Conservation (phyloP, 2,329 filamentous ascomycete species). For the Emergomyces africanus region DNA sequence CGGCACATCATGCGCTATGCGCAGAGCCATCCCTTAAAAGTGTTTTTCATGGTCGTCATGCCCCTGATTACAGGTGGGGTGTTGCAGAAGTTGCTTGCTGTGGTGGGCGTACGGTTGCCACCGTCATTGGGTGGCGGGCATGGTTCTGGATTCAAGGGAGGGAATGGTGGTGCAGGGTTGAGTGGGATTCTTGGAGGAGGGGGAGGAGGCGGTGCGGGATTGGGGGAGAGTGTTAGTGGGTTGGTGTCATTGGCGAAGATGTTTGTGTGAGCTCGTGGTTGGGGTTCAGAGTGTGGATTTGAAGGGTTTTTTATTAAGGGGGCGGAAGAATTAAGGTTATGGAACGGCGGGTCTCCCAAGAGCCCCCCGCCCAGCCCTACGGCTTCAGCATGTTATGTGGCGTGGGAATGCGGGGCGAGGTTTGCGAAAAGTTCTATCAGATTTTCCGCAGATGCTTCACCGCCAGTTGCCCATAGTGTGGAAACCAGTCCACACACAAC, state of each 20-base stretch:
- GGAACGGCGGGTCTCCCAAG: neutral
- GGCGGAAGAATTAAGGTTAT: neutral
- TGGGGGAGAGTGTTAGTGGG: constrained; percentile 35
- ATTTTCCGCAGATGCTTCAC: neutral
- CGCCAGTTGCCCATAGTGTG: neutral
- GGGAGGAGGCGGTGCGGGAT: constrained; percentile 20
- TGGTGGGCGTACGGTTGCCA: constrained; percentile 69
- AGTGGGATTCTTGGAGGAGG: constrained; percentile 20
- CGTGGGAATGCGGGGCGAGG: neutral
- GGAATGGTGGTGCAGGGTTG: constrained; percentile 13
- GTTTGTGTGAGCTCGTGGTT: constrained; percentile 36
- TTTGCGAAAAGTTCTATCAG: too few relatives aligned
- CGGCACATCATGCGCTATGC: constrained; percentile 72
- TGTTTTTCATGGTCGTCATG: constrained; percentile 76
- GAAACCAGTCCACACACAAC: neutral
- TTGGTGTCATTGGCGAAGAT: constrained; percentile 40
- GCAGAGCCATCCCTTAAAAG: constrained; percentile 71
- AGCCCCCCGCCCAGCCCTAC: neutral
- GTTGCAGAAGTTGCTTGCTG: constrained; percentile 60
- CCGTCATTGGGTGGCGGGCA: constrained; percentile 36
- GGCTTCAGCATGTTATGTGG: neutral
- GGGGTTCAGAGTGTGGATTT: neutral
- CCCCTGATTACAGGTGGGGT: constrained; percentile 77
- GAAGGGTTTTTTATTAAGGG: neutral
- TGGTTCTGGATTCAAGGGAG: constrained; percentile 21